Percentiles rank a stretch among this genome's conserved stretches.
Conservation (phyloP, 768 basidiomycete species). For the Boletus reticuloceps region DNA sequence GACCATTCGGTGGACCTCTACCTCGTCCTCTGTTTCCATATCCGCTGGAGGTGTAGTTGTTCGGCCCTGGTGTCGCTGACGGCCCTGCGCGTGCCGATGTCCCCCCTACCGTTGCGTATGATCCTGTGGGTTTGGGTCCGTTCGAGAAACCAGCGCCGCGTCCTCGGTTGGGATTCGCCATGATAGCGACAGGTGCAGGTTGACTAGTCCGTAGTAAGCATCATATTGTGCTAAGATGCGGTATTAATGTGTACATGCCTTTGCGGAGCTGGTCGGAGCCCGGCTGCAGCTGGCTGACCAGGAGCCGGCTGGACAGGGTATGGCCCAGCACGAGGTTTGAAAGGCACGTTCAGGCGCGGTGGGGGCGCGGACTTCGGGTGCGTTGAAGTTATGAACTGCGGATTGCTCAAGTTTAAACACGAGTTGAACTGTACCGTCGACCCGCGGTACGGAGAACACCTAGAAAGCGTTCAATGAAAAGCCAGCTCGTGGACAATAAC, state of each 20-base stretch:
- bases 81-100: background rate
- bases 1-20: conserved; percentile 10
- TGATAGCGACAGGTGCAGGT: conserved; percentile 59
- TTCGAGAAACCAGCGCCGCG: conserved; percentile 26
- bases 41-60: background rate
- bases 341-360: conserved; percentile 47
- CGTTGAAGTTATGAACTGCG: conserved; percentile 80
- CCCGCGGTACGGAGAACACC: conserved; percentile 92
- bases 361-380: conserved; percentile 54
- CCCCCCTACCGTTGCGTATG: conserved; percentile 10
- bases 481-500: background rate
- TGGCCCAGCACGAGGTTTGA: conserved; percentile 68
- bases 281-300: conserved; percentile 55
- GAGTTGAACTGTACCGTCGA: conserved; percentile 83
- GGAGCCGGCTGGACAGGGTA: conserved; percentile 57
- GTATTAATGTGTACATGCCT: conserved; percentile 11
- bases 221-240: background rate
- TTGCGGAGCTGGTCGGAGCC: conserved; percentile 57
- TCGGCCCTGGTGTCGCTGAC: background rate
- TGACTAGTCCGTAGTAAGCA: conserved; percentile 15
- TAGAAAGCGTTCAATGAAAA: conserved; percentile 29
- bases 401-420: conserved; percentile 84
- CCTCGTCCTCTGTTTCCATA: conserved; percentile 5
- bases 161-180: conserved; percentile 68
- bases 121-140: conserved; percentile 2